Evolutionary conservation across 257 asterid genomes (phyloP), one percentile per base, ranked within the genome.

Genomic region (Solanum pinnatisectum): DNA sequence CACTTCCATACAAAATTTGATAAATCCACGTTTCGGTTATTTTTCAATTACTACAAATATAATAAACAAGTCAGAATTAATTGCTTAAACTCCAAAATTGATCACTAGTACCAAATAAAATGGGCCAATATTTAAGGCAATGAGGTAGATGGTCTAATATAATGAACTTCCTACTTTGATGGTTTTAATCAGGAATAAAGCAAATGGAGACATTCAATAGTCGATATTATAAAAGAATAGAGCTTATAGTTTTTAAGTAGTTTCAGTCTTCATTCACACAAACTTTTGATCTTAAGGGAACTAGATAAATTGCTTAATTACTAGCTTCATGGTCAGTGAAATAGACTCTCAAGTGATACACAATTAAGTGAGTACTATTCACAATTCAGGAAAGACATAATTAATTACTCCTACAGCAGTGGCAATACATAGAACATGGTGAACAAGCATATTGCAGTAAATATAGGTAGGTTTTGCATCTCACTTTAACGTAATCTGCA

Each of bases 401-500:
- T 32, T 44, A 81, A 32, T 42, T 27, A 79, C 65, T 27, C 84
- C 84, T 39, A 40, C 10, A 42, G 49, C 36, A 78, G 63, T 78
- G 14, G 23, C 11, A 13, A 27, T 16, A 46, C 14, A 46, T 27
- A 46, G 49, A 81, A 27, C 42, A 81, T 30, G 85, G 7, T 30
- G 30, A 46, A 81, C 11, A 2, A 49, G 44, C 37, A 32, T 37
- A 46, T n/a, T 32, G 39, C 3, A 79, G 15, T 8, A 86, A 35
- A 11, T 74, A 83, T 46, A 56, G 70, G 49, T 16, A 46, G 46
- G 85, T 42, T 49, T 42, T 44, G 70, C 60, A 71, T 86, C 96
- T 91, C 89, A 95, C 99, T 90, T 96, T 96, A 86, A 96, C 98
- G 88, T 96, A 96, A 88, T 96, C 99, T 10, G 99, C 99, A 72